These are phyloP conservation scores for Annulohypoxylon truncatum DNA, from an alignment of 2,329 filamentous ascomycete species.

Conservation along the genomic window DNA sequence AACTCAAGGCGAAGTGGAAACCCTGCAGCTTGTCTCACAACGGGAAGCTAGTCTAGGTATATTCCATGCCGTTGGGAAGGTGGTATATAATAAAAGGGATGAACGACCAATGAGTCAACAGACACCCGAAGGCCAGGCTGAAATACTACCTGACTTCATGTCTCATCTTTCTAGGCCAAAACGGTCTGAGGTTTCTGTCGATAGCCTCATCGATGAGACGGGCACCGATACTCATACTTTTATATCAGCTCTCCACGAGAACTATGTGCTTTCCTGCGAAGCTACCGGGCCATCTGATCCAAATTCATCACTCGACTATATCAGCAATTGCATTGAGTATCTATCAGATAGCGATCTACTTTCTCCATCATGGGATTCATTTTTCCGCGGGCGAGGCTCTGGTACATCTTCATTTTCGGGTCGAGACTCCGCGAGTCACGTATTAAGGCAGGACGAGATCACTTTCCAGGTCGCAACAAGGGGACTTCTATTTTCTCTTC, in stretches of 20 bases:
- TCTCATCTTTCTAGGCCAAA: conserved; percentile 68
- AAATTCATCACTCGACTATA: conserved; percentile 76
- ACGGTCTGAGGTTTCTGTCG: conserved; percentile 73
- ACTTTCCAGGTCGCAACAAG: conserved; percentile 91
- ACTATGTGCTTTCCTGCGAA: conserved; percentile 88
- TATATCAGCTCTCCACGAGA: conserved; percentile 90
- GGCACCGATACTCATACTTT: conserved; percentile 94
- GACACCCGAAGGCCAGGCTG: conserved; percentile 56
- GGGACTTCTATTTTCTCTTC: conserved; percentile 85
- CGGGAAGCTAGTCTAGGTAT: conserved; percentile 91
- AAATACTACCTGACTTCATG: conserved; percentile 70
- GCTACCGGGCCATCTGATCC: conserved; percentile 61
- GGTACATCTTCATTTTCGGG: conserved; percentile 59
- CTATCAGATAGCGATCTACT: conserved; percentile 91
- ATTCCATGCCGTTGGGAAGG: conserved; percentile 95
- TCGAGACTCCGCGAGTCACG: conserved; percentile 73
- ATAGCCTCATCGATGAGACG: conserved; percentile 88
- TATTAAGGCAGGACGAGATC: conserved; percentile 91
- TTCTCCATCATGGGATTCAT: conserved; percentile 75
- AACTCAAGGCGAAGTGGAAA: conserved; percentile 83
- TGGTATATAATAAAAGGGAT: conserved; percentile 94
- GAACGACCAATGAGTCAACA: conserved; percentile 57
- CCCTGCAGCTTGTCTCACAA: conserved; percentile 82
- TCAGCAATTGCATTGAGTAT: conserved; percentile 86
- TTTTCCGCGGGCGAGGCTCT: conserved; percentile 71